These are phyloP conservation scores for Sclerospora graminicola DNA, from an alignment of 352 stramenopile genomes.

Conservation along the genomic window DNA sequence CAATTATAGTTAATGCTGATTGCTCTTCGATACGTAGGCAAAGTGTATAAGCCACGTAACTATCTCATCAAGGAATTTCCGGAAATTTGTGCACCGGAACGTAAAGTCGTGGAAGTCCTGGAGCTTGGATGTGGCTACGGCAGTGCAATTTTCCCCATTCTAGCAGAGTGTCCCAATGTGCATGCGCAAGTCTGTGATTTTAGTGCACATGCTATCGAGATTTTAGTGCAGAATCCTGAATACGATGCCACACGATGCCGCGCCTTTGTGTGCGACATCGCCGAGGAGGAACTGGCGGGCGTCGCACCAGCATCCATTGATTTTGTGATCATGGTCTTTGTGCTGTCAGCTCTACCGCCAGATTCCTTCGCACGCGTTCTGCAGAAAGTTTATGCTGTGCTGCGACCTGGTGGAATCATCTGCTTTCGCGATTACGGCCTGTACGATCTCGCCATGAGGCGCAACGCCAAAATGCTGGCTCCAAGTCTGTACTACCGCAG, in stretches of 20 bases:
- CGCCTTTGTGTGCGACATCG: constrained; percentile 69
- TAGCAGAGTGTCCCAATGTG: constrained; percentile 51
- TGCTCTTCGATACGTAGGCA: constrained; percentile 24
- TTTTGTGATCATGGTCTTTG: constrained; percentile 77
- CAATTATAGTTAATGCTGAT: not conserved
- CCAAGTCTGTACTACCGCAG: constrained; percentile 60
- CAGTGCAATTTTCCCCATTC: constrained; percentile 79
- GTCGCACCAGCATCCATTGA: constrained; percentile 47
- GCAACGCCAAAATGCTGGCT: constrained; percentile 55
- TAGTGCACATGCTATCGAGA: constrained; percentile 65
- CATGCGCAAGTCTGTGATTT: constrained; percentile 75
- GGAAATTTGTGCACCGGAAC: constrained; percentile 35
- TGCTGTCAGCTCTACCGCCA: constrained; percentile 66
- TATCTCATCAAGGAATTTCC: constrained; percentile 78
- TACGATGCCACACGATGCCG: constrained; percentile 43
- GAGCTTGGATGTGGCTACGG: constrained; percentile 83
- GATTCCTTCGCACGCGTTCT: constrained; percentile 37
- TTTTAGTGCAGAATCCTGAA: constrained; percentile 39
- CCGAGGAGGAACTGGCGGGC: constrained; percentile 30
- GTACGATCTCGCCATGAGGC: constrained; percentile 82
- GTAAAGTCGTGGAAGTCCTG: constrained; percentile 36
- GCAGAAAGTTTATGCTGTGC: constrained; percentile 38
- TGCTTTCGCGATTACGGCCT: constrained; percentile 84
- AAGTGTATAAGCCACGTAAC: constrained; percentile 76
- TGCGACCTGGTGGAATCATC: constrained; percentile 56